Evolutionary conservation across 768 basidiomycete species (phyloP), one percentile per base, ranked within the genome.

Genomic region (Agaricus subrufescens): DNA sequence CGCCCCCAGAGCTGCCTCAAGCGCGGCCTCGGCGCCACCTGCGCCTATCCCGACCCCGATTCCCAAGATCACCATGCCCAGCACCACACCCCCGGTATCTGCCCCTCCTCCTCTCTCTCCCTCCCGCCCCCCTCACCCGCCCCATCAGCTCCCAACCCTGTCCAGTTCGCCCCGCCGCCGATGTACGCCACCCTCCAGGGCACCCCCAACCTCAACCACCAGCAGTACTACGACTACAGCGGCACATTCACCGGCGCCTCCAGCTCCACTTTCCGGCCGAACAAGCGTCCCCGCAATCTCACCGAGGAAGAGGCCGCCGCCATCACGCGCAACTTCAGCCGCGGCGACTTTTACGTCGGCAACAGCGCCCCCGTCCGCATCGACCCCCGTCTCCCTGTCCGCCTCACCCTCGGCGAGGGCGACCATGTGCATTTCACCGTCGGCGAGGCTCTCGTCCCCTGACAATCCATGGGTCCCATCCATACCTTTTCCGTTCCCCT

Each of bases 261-360:
- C 2, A 80, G 86, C 29, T 86, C 87, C 15, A 83, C 87, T 3
- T 91, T 90, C 72, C 85, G 89, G n/a, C 85, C 89, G 3, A 82
- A 74, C 63, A 91, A 91, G 67, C 84, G 89, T 27, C 85, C 88
- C 30, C 85, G 89, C 60, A 83, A 81, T 45, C 82, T 91, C 53
- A 91, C 89, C 2, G 89, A 91, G 61, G 89, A 91, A 59, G 89
- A 91, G 67, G 81, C 89, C 2, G 87, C 87, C 10, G 88, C 89
- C 31, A 91, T 91, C 72, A 89, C 88, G 1, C 81, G 89, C 67
- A 89, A 89, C 63, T 91, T 88, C 62, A 85, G 75, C 59, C 82
- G 89, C 50, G 89, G 89, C 3, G 89, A 91, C 66, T 91, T 91
- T 67, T 91, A 84, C 63, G 86, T 91, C 50, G 89, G 89, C 53